Base-by-base conservation (phyloP, 1,284 basidiomycete genomes). In the Cryptococcus hybrid region DNA sequence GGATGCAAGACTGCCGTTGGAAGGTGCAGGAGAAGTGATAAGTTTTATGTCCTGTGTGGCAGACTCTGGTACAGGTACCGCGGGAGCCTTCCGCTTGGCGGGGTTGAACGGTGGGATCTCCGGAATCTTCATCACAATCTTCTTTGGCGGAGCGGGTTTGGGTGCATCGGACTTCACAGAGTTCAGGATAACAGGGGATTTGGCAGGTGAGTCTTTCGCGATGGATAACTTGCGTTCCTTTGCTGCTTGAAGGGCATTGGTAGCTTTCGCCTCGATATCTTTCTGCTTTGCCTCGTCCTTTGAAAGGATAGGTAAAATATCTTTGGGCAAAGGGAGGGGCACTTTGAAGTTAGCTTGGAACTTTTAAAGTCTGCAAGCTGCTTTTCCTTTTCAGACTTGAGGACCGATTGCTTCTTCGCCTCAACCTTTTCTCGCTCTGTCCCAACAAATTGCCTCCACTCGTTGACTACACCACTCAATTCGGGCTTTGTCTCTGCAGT, bases 331-430 rank as follows among this genome's bases (percentile, higher is more conserved):
- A 7, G 92, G 90, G 71, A 92, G 88, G 72, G 93, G 94, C 54
- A 96, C 85, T 85, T 95, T 96, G 86, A 99, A 99, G 63, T 80
- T 88, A 74, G 89, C 84, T 66, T 90, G 91, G 80, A 97, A 99
- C 77, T 89, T 89, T 92, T 85, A 51, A 98, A 81, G 52, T 98
- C 94, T 9, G 92, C 88, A 79, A 97, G 53, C 44, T 71, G 67
- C 38, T 64, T 61, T 35, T 76, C 73, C 47, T 75, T 63, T 75
- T 97, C 95, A 71, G 84, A 90, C 83, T 93, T 95, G 57, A 88
- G 85, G 51, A 95, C 80, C 24, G 88, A 88, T 69, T 92, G 90
- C 78, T 90, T 87, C 83, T 92, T 95, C 80, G 92, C 88, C 49
- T 89, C 88, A 55, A 94, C 80, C 55, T 89, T 84, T 69, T 94